These are phyloP conservation scores for Diaporthe eres DNA, from an alignment of 2,329 filamentous ascomycete genomes.

Conservation along the genomic window DNA sequence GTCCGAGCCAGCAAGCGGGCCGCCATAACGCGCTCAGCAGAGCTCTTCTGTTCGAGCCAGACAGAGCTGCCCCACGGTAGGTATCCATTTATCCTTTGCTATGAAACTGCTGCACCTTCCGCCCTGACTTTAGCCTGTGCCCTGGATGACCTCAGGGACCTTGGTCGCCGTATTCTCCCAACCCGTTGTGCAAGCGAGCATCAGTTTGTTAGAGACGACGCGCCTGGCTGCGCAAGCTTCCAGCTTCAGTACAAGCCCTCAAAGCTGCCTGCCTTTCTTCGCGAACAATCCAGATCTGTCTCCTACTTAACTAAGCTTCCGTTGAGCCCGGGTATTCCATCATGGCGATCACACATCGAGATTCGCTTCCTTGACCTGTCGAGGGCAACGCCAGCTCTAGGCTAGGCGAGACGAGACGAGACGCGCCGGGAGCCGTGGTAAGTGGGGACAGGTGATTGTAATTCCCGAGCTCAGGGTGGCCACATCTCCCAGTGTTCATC, in stretches of 20 bases:
- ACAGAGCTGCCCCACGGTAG: not conserved
- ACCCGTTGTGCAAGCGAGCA: not conserved
- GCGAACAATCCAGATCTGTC: not conserved
- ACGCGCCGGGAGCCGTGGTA: slow-evolving; percentile 12
- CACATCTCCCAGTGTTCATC: not conserved
- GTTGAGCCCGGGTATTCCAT: not conserved
- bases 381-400: not conserved
- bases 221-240: not conserved
- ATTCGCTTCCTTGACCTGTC: not conserved
- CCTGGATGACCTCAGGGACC: not conserved
- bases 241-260: not conserved
- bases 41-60: not conserved
- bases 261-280: not conserved
- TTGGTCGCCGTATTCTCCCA: not conserved
- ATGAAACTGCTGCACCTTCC: not conserved
- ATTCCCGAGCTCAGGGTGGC: not conserved
- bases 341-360: not conserved
- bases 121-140: not conserved
- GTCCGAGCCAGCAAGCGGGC: not conserved
- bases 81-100: not conserved
- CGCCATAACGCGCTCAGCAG: not conserved
- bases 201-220: not conserved
- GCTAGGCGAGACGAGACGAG: not conserved
- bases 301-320: not conserved
- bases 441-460: not conserved